Base-by-base conservation (phyloP, 2,329 filamentous ascomycete genomes). In the Exophiala bonariae region DNA sequence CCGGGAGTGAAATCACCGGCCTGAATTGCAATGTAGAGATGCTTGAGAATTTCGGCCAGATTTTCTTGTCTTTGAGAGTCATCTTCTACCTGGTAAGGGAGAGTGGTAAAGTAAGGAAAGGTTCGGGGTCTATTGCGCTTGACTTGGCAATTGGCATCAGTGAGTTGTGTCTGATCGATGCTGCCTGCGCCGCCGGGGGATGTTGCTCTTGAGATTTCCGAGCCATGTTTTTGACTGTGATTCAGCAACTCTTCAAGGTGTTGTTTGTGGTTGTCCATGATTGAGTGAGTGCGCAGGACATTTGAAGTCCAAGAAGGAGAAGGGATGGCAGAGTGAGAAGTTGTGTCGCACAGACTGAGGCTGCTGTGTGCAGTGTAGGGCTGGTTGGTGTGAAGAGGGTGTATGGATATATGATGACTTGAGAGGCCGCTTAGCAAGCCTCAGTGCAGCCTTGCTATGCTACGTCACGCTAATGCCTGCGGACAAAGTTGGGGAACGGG, bases 1-100 rank as follows among this genome's bases (percentile, higher is more conserved):
- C 93, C 93, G 0, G 92, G 89, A 18, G 87, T 85, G 69, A 97
- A 97, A 69, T 99, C 93, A 57, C 96, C 90, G 3, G 93, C 86
- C 64, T 90, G 86, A 55, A 99, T 78, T 47, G 92, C 82, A 59
- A 96, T 88, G 67, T 96, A 97, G 22, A 99, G 84, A 63, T 96
- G 88, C 66, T 91, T 93, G 59, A 97, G 78, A 60, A 96, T 97
- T 65, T 90, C 89, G 36, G 86, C 79, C 37, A 99, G 75, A 53
- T 91, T 89, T 41, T 78, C 79, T 64, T 95, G 85, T 55, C 91
- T 82, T 69, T 90, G 81, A 26, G 77, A 66, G 54, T 92, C 86
- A 63, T 87, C 83, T 69, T 99, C 95, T 46, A 91, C 85, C 47
- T 83, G 72, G 65, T 97, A 99, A 28, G 95, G 95, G 41, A 99